These are phyloP conservation scores for Tolypocladium tropicale DNA, from an alignment of 2,329 filamentous ascomycete genomes.

Conservation along the genomic window DNA sequence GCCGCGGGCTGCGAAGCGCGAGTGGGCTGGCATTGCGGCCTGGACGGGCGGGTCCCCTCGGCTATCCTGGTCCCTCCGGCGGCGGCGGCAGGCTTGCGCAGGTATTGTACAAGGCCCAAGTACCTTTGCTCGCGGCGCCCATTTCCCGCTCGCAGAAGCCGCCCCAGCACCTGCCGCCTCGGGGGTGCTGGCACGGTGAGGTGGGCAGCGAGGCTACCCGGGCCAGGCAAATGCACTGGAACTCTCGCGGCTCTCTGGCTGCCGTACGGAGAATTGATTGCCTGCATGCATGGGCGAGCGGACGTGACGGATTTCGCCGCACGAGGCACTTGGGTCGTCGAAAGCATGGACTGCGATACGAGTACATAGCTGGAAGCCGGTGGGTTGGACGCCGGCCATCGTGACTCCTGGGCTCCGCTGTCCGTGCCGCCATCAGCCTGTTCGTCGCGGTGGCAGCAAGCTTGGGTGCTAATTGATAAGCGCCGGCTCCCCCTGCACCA, in stretches of 20 bases:
- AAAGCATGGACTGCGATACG: not conserved
- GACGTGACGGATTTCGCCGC: not conserved
- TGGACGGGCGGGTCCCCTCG: not conserved
- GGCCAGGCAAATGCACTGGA: not conserved
- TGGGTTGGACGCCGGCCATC: not conserved
- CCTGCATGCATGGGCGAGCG: conserved; percentile 2
- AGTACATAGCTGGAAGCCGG: too few relatives aligned
- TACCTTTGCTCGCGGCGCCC: not conserved
- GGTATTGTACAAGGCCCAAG: not conserved
- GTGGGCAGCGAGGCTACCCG: too few relatives aligned
- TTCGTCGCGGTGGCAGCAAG: not conserved
- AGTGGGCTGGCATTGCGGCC: not conserved
- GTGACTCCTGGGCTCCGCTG: not conserved
- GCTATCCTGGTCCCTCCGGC: not conserved
- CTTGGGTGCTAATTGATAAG: not conserved
- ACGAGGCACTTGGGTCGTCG: not conserved
- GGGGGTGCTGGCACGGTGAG: too few relatives aligned
- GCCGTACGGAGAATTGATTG: conserved; percentile 3
- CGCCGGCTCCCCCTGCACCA: not conserved
- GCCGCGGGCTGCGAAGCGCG: not conserved
- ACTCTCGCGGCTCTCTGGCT: not conserved
- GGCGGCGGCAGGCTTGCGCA: conserved; percentile 1
- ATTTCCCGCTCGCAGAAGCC: not conserved
- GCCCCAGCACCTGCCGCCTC: too few relatives aligned
- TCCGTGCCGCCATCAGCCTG: not conserved